Evolutionary conservation across 805 yeast genomes (phyloP).

Genomic region (Metschnikowia orientalis): DNA sequence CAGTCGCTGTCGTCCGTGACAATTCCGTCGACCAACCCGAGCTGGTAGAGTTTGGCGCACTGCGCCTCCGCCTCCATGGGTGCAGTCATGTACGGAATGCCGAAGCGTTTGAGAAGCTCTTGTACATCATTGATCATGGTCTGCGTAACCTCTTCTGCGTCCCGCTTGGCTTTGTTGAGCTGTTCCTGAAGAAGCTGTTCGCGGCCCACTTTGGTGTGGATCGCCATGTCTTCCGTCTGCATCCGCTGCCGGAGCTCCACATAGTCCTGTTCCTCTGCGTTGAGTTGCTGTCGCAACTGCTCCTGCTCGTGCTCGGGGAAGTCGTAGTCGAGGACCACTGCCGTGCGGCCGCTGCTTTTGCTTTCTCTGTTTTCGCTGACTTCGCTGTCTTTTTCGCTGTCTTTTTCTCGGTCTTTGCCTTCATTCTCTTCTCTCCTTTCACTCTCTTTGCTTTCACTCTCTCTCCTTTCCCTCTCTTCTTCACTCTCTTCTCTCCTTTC

Average conservation of each 20-base stretch:
- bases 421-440: not conserved
- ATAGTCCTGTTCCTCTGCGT: slow-evolving; percentile 70
- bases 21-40: slow-evolving; percentile 85
- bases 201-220: slow-evolving; percentile 37
- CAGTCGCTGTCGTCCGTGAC: slow-evolving; percentile 98
- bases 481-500: no score
- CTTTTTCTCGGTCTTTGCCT: not conserved
- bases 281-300: slow-evolving; percentile 55
- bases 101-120: slow-evolving; percentile 79
- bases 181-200: slow-evolving; percentile 55
- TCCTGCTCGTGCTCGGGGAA: slow-evolving; percentile 78
- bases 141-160: slow-evolving; percentile 85
- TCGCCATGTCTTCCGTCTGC: slow-evolving; percentile 18
- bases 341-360: not conserved
- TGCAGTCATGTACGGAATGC: slow-evolving; percentile 91
- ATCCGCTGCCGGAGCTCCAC: slow-evolving; percentile 49
- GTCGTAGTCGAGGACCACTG: slow-evolving; percentile 47
- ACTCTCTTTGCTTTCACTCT: not conserved
- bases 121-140: slow-evolving; percentile 89
- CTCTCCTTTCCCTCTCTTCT: not conserved
- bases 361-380: not conserved
- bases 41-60: slow-evolving; percentile 72
- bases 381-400: not conserved
- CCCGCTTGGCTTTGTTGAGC: slow-evolving; percentile 66
- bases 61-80: slow-evolving; percentile 99